Evolutionary conservation across 2,329 filamentous ascomycete species (phyloP), one percentile per base, ranked within the genome.

Genomic region (Colletotrichum ledebouriae): DNA sequence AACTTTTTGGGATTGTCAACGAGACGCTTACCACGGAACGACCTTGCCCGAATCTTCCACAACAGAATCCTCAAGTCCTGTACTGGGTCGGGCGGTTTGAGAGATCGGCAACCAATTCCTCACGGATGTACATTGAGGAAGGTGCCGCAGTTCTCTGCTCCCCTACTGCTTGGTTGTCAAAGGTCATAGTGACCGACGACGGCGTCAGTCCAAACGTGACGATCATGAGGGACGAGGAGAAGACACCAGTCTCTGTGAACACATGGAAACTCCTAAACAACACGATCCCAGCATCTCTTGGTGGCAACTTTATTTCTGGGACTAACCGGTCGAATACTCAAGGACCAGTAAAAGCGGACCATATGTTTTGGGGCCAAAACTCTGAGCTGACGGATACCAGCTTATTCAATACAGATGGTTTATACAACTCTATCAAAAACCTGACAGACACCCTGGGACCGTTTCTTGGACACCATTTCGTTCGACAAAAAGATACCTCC

Each of bases 101-200:
- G 7, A 50, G 20, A 10, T 34, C 10, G 12, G n/a, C 42, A 3
- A 25, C n/a, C 5, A 63, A 57, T 37, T 49, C 59, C 10, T 44
- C 59, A 13, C 9, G 20, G 9, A 11, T 56, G 37, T 44, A 47
- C 17, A 53, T 63, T 13, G 25, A 22, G 2, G 17, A 47, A 11
- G 59, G 49, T 11, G 63, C 29, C 5, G 63, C 50, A 2, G 63
- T 67, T 1, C 44, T 67, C 15, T 67, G 63, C 44, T 37, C 59
- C 13, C 44, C 63, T 12, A 53, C 34, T 6, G 34, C 59, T 2
- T 63, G 63, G 63, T 3, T 67, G 12, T 58, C 63, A 2, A 67
- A 67, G 42, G 59, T 67, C 2, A 29, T 22, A 12, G 63, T 63
- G 20, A 20, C 41, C 3, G 59, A 67, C 15, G 63, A 67, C 20